Evolutionary conservation across 108 stramenopile species (phyloP).

Genomic region (Cyclotella choctawhatcheeana): DNA sequence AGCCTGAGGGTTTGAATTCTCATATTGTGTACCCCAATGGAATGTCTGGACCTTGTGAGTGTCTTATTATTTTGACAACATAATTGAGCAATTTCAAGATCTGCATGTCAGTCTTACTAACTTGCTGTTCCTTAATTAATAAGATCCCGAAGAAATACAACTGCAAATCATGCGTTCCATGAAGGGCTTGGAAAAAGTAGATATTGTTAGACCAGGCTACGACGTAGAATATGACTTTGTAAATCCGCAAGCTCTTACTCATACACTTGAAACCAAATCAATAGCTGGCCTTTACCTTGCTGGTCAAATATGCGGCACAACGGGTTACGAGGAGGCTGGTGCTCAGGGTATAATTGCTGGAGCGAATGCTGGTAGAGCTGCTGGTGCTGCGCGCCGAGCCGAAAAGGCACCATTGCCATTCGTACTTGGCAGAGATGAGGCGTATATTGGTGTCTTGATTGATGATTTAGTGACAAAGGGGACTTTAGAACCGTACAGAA

Average conservation of each 20-base stretch:
- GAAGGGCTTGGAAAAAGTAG: conserved; percentile 91
- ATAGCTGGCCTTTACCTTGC: conserved; percentile 93
- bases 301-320: conserved; percentile 98
- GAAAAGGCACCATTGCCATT: conserved; percentile 72
- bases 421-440: conserved; percentile 93
- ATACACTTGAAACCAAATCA: conserved; percentile 92
- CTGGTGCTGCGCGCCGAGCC: conserved; percentile 58
- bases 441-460: conserved; percentile 96
- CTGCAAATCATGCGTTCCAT: conserved; percentile 84
- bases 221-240: conserved; percentile 95
- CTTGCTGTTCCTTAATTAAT: no score
- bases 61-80: no score
- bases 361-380: conserved; percentile 86
- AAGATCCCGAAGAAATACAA: conserved; percentile 94
- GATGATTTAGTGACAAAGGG: conserved; percentile 98
- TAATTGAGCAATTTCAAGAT: no score
- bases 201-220: conserved; percentile 88
- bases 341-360: conserved; percentile 97
- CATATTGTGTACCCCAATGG: conserved; percentile 98
- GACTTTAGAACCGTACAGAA: conserved; percentile 95
- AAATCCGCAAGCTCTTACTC: conserved; percentile 90
- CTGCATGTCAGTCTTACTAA: no score
- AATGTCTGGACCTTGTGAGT: conserved; percentile 84
- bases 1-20: conserved; percentile 97
- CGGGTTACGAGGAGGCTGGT: conserved; percentile 99